These are phyloP conservation scores for Hebeloma cylindrosporum DNA, from an alignment of 768 basidiomycete genomes.

Conservation along the genomic window DNA sequence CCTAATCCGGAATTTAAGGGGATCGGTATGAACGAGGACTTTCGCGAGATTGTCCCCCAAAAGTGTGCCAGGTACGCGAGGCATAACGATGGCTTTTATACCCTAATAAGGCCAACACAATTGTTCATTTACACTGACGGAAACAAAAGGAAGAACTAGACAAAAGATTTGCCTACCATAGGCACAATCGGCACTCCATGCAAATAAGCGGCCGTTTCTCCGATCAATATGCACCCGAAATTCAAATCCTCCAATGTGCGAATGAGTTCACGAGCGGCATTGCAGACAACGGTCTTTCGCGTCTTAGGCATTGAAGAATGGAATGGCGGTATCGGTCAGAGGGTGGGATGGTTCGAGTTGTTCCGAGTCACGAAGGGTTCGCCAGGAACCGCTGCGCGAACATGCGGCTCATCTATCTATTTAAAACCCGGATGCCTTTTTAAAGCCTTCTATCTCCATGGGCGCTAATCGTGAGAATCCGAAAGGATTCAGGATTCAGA, in stretches of 20 bases:
- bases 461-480: constrained; percentile 7
- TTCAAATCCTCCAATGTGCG: constrained; percentile 9
- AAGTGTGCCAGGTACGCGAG: constrained; percentile 3
- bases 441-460: constrained; percentile 2
- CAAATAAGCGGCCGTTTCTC: constrained; percentile 19
- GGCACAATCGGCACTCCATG: constrained; percentile 18
- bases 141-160: neutral
- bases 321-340: constrained; percentile 14
- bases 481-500: no score
- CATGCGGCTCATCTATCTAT: constrained; percentile 5
- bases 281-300: constrained; percentile 18
- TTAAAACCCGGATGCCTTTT: neutral
- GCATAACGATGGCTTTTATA: constrained; percentile 15
- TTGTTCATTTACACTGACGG: neutral
- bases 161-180: constrained; percentile 6
- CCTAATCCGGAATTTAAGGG: constrained; percentile 13
- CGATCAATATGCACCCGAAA: constrained; percentile 13
- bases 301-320: constrained; percentile 12
- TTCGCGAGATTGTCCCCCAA: constrained; percentile 10
- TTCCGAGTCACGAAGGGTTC: constrained; percentile 6
- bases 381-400: neutral
- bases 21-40: constrained; percentile 13
- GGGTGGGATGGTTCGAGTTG: constrained; percentile 7
- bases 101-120: constrained; percentile 3
- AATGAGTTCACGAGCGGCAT: constrained; percentile 18